A percentile compares a stretch with the other conserved stretches of the same genome.
phyloP scores from a whole-genome alignment of 768 basidiomycete species.

The Hygrocybe coccinea region DNA sequence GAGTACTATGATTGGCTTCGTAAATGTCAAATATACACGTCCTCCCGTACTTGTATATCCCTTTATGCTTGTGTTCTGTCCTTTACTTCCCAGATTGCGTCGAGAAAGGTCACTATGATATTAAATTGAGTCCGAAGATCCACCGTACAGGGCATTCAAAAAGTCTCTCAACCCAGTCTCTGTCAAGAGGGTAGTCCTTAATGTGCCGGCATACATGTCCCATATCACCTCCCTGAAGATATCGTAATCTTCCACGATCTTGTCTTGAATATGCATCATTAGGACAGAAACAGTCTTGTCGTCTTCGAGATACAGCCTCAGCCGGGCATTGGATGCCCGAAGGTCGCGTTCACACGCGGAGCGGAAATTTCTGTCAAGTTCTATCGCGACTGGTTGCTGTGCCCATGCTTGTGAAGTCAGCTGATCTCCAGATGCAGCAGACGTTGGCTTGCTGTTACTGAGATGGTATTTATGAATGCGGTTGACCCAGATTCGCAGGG shows the following conservation, averaged over 20 bases:
- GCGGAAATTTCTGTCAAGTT: slow-evolving; percentile 52
- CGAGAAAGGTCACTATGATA: too few species aligned
- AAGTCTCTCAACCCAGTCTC: slow-evolving; percentile 12
- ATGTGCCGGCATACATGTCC: slow-evolving; percentile 41
- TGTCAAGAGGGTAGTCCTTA: slow-evolving; percentile 22
- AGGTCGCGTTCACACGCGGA: slow-evolving; percentile 52
- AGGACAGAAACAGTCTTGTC: slow-evolving; percentile 73
- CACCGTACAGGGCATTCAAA: slow-evolving; percentile 11
- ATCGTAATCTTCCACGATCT: slow-evolving; percentile 69
- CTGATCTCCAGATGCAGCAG: slow-evolving; percentile 41
- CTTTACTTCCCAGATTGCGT: too few species aligned
- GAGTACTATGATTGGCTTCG: slow-evolving; percentile 44
- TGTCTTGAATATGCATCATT: slow-evolving; percentile 69
- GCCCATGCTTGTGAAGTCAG: slow-evolving; percentile 26
- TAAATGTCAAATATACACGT: too few species aligned
- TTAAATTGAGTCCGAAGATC: too few species aligned
- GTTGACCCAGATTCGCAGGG: slow-evolving; percentile 62
- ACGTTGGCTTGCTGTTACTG: slow-evolving; percentile 13
- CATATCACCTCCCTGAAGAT: slow-evolving; percentile 62
- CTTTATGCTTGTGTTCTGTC: too few species aligned
- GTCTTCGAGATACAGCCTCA: slow-evolving; percentile 79
- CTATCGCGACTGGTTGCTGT: slow-evolving; percentile 41
- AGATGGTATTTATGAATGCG: slow-evolving; percentile 33
- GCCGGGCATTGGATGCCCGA: slow-evolving; percentile 47
- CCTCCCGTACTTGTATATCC: too few species aligned